Evolutionary conservation across 768 basidiomycete genomes (phyloP).

Genomic region (Pisolithus orientalis): DNA sequence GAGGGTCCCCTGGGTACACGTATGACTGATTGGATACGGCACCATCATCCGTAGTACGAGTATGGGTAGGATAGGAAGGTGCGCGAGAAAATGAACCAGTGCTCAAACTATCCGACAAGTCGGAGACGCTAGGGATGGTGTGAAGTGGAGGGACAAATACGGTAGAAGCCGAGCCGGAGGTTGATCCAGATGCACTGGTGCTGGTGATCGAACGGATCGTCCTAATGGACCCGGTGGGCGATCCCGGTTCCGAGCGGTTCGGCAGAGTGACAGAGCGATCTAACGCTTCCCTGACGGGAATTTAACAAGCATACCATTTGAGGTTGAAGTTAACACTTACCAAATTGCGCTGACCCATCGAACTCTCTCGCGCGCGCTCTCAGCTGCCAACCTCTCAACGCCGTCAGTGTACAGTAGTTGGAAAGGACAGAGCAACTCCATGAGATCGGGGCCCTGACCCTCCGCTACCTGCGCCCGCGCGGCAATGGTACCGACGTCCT

Average conservation of each 20-base stretch:
- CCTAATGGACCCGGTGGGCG: constrained; percentile 54
- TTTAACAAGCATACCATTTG: neutral
- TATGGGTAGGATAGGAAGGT: constrained; percentile 49
- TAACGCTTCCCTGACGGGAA: constrained; percentile 61
- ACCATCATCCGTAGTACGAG: constrained; percentile 67
- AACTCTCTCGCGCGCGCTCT: constrained; percentile 78
- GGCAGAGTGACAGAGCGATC: constrained; percentile 55
- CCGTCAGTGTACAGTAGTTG: constrained; percentile 89
- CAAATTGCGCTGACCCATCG: constrained; percentile 90
- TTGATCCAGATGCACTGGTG: constrained; percentile 34
- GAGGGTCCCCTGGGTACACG: constrained; percentile 65
- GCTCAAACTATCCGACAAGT: constrained; percentile 44
- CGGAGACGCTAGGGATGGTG: constrained; percentile 64
- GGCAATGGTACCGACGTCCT: constrained; percentile 84
- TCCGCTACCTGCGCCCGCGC: constrained; percentile 52
- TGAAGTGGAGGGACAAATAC: constrained; percentile 74
- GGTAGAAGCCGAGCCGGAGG: constrained; percentile 60
- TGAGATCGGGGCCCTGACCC: constrained; percentile 40
- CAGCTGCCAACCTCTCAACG: constrained; percentile 82
- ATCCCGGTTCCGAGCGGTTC: constrained; percentile 35
- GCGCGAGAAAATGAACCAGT: constrained; percentile 33
- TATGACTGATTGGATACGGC: constrained; percentile 61
- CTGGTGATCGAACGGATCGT: constrained; percentile 57
- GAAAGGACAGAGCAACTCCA: constrained; percentile 82
- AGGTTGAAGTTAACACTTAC: constrained; percentile 36